phyloP scores from a whole-genome alignment of 371 early-diverging fungal species.

The Phascolomyces articulosus region DNA sequence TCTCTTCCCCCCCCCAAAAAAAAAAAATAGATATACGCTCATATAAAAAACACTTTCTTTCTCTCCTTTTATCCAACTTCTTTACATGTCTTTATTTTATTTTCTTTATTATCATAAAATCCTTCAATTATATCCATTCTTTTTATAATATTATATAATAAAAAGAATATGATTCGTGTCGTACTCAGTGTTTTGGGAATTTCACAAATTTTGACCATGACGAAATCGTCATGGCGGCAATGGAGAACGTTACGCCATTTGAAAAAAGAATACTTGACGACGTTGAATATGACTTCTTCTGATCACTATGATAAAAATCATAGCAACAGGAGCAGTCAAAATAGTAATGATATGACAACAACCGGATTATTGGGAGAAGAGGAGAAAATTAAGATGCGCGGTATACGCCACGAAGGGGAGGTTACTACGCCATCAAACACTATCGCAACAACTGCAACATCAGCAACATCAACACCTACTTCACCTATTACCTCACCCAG shows the following conservation, averaged over 20 bases:
- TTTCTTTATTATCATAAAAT: too few species aligned
- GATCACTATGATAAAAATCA: neutral
- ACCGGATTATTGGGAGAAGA: neutral
- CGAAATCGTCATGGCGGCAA: neutral
- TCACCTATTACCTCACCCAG: too few species aligned
- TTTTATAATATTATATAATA: too few species aligned
- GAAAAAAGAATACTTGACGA: neutral
- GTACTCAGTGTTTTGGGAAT: neutral
- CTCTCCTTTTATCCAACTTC: too few species aligned
- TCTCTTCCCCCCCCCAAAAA: too few species aligned
- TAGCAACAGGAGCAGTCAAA: neutral
- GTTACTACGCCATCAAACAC: too few species aligned
- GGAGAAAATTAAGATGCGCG: neutral
- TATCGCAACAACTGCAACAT: too few species aligned
- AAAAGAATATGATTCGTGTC: neutral
- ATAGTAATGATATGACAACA: neutral
- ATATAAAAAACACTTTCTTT: too few species aligned
- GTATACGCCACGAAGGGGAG: neutral
- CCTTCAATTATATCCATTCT: too few species aligned
- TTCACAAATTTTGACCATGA: neutral
- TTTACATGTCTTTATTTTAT: too few species aligned
- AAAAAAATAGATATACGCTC: too few species aligned
- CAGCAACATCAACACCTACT: neutral
- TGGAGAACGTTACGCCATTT: neutral
- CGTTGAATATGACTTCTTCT: neutral